These are phyloP conservation scores for Talaromyces sp. DNA, from an alignment of 2,329 filamentous ascomycete species.

Conservation along the genomic window DNA sequence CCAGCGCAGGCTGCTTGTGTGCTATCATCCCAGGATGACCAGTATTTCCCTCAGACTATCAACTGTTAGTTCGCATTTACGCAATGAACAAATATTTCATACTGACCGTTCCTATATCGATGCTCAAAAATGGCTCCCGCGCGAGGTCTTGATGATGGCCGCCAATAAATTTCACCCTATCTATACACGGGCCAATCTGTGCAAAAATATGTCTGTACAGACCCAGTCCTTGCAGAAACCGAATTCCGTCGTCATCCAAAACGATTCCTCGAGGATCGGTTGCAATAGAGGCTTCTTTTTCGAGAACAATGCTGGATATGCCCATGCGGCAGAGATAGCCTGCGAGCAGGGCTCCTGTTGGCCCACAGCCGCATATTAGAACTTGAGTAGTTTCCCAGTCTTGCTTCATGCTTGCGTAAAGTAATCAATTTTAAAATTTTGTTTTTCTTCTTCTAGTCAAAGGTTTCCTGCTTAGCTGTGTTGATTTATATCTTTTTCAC, in stretches of 20 bases:
- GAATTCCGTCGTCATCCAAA: slow-evolving; percentile 29
- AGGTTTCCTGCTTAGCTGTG: not conserved
- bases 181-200: slow-evolving; percentile 24
- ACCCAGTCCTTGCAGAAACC: slow-evolving; percentile 24
- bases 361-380: slow-evolving; percentile 29
- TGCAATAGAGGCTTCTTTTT: slow-evolving; percentile 24
- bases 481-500: not conserved
- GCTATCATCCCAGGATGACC: not conserved
- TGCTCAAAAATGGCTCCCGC: not conserved
- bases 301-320: slow-evolving; percentile 23
- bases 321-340: slow-evolving; percentile 18
- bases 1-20: not conserved
- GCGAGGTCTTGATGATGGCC: not conserved
- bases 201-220: slow-evolving; percentile 22
- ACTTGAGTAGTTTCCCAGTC: not conserved
- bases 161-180: not conserved
- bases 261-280: slow-evolving; percentile 30
- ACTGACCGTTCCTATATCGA: not conserved
- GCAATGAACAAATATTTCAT: not conserved
- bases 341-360: slow-evolving; percentile 26
- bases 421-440: not conserved
- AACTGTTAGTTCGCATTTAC: not conserved
- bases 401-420: not conserved
- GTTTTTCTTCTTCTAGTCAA: not conserved
- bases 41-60: not conserved